Conservation (phyloP, 306 rosid genomes). For the Citrullus mucosospermus region DNA sequence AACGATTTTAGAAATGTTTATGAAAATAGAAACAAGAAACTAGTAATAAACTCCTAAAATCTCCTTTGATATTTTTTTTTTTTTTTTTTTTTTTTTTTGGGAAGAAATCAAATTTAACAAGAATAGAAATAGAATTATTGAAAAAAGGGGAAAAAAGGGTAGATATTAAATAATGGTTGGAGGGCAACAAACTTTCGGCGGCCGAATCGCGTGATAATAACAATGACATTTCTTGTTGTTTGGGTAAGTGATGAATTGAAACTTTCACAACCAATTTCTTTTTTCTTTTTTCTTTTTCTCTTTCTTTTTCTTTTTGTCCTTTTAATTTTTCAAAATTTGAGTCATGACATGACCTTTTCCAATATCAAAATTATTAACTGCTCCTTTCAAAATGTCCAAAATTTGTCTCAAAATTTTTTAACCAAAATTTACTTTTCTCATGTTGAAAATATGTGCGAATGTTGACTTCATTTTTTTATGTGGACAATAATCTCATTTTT, state of each 20-base stretch:
- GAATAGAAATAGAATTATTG: too few species aligned
- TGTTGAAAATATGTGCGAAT: neutral
- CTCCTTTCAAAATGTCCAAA: neutral
- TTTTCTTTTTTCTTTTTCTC: neutral
- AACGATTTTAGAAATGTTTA: too few species aligned
- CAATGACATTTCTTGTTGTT: slow-evolving; percentile 49
- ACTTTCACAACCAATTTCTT: slow-evolving; percentile 18
- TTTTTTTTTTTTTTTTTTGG: too few species aligned
- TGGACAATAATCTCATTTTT: too few species aligned
- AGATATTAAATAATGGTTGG: slow-evolving; percentile 1
- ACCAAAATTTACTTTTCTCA: neutral
- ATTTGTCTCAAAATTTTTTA: neutral
- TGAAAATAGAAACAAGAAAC: too few species aligned
- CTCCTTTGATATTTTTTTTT: too few species aligned
- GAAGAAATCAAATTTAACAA: too few species aligned
- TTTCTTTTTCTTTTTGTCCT: neutral
- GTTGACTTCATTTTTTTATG: too few species aligned
- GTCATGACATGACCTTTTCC: neutral
- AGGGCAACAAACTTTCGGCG: slow-evolving; percentile 37
- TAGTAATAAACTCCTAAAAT: too few species aligned
- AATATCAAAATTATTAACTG: neutral
- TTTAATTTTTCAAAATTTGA: neutral
- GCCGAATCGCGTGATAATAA: slow-evolving; percentile 35
- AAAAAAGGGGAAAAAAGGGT: neutral
- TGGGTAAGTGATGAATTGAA: slow-evolving; percentile 35